These are phyloP conservation scores for Rhodotorula toruloides DNA, from an alignment of 768 basidiomycete species.

Conservation along the genomic window DNA sequence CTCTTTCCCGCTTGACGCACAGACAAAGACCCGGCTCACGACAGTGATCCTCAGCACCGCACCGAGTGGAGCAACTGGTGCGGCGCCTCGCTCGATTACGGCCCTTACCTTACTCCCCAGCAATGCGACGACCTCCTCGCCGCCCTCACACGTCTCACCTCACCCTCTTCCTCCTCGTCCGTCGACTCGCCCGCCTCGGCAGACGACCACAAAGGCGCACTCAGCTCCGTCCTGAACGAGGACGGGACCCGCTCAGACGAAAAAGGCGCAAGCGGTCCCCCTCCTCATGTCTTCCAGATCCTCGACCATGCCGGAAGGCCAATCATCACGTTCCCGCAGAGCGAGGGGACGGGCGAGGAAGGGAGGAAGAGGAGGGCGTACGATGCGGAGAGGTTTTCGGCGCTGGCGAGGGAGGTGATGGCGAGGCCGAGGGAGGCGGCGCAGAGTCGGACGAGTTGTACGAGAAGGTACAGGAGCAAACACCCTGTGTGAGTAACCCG, in stretches of 20 bases:
- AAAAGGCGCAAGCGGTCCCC: background rate
- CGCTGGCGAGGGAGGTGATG: slow-evolving; percentile 38
- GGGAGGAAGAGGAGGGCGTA: slow-evolving; percentile 18
- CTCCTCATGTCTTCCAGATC: slow-evolving; percentile 41
- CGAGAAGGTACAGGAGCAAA: slow-evolving; percentile 40
- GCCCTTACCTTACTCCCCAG: slow-evolving; percentile 22
- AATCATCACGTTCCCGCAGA: slow-evolving; percentile 30
- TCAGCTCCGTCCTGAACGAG: background rate
- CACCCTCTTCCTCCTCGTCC: background rate
- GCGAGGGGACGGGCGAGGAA: background rate
- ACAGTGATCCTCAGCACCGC: slow-evolving; percentile 28
- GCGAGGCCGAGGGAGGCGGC: slow-evolving; percentile 29
- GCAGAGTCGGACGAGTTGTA: slow-evolving; percentile 41
- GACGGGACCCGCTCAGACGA: background rate
- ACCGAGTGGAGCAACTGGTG: slow-evolving; percentile 40
- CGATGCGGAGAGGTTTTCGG: slow-evolving; percentile 33
- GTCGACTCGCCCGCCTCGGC: background rate
- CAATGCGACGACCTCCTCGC: slow-evolving; percentile 25
- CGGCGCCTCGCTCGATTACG: slow-evolving; percentile 17
- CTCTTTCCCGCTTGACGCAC: background rate
- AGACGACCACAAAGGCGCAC: background rate
- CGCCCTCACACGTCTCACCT: slow-evolving; percentile 20
- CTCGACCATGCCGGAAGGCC: slow-evolving; percentile 30
- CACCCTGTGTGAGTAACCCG: slow-evolving; percentile 38
- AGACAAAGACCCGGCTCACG: slow-evolving; percentile 30